Conservation (phyloP, 2,329 filamentous ascomycete genomes). For the Simplicillium sp. region DNA sequence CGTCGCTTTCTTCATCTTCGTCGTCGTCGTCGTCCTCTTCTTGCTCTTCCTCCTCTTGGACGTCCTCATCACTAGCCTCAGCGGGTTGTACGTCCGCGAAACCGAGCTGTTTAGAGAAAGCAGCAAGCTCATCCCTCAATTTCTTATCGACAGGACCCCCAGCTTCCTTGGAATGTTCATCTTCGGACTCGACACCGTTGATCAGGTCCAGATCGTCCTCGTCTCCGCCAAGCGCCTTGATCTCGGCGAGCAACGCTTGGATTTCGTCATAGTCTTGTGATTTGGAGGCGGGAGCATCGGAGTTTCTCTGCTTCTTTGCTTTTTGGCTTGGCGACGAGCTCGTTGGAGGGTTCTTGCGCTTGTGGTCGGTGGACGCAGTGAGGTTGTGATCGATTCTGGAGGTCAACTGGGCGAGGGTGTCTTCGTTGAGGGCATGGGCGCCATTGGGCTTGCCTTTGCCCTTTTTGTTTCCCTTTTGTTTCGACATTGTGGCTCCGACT, state of each 20-base stretch:
- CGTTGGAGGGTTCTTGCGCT: conserved; percentile 33
- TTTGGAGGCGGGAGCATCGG: conserved; percentile 14
- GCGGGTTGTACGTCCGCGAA: conserved; percentile 22
- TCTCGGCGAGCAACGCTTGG: conserved; percentile 46
- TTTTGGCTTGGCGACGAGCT: conserved; percentile 21
- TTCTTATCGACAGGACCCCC: conserved; percentile 30
- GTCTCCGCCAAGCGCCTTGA: conserved; percentile 54
- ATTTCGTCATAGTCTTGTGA: conserved; percentile 19
- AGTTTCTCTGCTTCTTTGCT: conserved; percentile 27
- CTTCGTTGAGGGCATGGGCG: conserved; percentile 33
- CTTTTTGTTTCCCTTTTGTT: conserved; percentile 27
- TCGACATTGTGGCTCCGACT: conserved; percentile 10
- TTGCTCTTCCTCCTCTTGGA: conserved; percentile 17
- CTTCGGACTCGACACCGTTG: conserved; percentile 36
- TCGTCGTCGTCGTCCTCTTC: conserved; percentile 20
- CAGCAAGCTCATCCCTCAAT: conserved; percentile 24
- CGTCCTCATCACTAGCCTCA: conserved; percentile 26
- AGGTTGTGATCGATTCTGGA: conserved; percentile 47
- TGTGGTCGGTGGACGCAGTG: conserved; percentile 24
- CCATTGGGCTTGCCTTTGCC: conserved; percentile 10
- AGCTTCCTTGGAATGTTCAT: conserved; percentile 19
- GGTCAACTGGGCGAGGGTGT: conserved; percentile 42
- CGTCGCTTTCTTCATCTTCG: conserved; percentile 18
- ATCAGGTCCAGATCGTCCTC: conserved; percentile 55
- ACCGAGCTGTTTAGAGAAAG: conserved; percentile 28